Evolutionary conservation across 352 stramenopile genomes (phyloP).

Genomic region (Pythium phragmiticola): DNA sequence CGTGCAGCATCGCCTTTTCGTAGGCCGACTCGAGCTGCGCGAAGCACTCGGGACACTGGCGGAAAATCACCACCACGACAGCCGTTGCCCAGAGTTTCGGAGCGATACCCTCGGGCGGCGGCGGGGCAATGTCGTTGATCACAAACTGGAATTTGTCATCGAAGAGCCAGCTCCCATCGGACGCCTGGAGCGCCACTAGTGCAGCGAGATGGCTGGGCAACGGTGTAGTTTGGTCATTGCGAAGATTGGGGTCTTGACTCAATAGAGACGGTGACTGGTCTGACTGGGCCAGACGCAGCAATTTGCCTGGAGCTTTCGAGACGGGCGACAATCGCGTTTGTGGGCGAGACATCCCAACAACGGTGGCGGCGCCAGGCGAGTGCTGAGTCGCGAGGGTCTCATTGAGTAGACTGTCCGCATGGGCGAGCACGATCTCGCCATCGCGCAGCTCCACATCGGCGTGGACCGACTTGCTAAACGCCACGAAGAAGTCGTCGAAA

Average conservation of each 20-base stretch:
- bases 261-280: neutral
- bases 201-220: slow-evolving; percentile 43
- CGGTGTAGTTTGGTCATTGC: neutral
- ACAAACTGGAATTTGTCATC: slow-evolving; percentile 54
- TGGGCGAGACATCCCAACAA: neutral
- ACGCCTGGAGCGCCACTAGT: slow-evolving; percentile 47
- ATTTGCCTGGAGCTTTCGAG: neutral
- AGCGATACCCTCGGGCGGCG: slow-evolving; percentile 45
- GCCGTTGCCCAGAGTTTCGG: slow-evolving; percentile 59
- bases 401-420: slow-evolving; percentile 12
- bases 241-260: neutral
- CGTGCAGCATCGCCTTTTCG: slow-evolving; percentile 56
- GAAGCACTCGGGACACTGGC: slow-evolving; percentile 64
- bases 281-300: neutral
- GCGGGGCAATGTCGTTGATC: slow-evolving; percentile 42
- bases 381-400: neutral
- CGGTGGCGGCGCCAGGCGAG: neutral
- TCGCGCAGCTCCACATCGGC: slow-evolving; percentile 40
- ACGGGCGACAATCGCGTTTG: neutral
- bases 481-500: slow-evolving; percentile 69
- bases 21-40: slow-evolving; percentile 53
- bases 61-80: slow-evolving; percentile 50
- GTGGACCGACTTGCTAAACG: slow-evolving; percentile 59
- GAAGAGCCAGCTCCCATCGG: slow-evolving; percentile 65
- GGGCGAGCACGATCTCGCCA: slow-evolving; percentile 33